Base-by-base conservation (phyloP, 805 yeast species). In the Starmerella floris region DNA sequence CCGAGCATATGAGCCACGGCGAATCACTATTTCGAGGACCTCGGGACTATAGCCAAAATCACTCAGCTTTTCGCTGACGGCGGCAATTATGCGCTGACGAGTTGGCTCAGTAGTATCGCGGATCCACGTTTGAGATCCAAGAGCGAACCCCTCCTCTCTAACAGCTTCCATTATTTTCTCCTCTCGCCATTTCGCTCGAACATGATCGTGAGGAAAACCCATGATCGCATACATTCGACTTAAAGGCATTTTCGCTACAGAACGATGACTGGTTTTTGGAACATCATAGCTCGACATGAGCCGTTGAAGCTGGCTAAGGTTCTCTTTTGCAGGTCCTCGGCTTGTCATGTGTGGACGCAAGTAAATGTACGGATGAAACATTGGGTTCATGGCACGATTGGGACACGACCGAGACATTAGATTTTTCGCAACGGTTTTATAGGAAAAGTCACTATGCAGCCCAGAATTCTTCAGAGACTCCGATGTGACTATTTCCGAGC, bases 81-180 rank as follows among this genome's bases (percentile, higher is more conserved):
- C 62, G 22, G 66, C 65, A 22, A 81, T 62, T 35, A 77, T 61
- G 4, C 59, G 52, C 10, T 58, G 58, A 33, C 94, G 66, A 48
- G 72, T 70, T 4, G 59, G 62, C 40, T 67, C 69, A 1, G 72
- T 66, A 0, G 91, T 80, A 54, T 80, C 94, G 49, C 94, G 68
- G 34, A 82, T 77, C 94, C 95, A 84, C 0, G 94, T 81, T 54
- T 74, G 73, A 48, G 74, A 71, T 4, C 94, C 94, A 23, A 84
- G 58, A 23, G 78, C 76, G 60, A 82, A 83, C 4, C 79, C 77
- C 41, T 83, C 67, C 17, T 71, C 74, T 30, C 49, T 49, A 20
- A 63, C 52, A n/a, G 62, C 60, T 9, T 58, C 61, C 45, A 65
- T 54, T 26, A 65, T 60, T 15, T 53, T 50, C 45, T 58, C 60